phyloP scores from a whole-genome alignment of 768 basidiomycete genomes.

The Suillus clintonianus region DNA sequence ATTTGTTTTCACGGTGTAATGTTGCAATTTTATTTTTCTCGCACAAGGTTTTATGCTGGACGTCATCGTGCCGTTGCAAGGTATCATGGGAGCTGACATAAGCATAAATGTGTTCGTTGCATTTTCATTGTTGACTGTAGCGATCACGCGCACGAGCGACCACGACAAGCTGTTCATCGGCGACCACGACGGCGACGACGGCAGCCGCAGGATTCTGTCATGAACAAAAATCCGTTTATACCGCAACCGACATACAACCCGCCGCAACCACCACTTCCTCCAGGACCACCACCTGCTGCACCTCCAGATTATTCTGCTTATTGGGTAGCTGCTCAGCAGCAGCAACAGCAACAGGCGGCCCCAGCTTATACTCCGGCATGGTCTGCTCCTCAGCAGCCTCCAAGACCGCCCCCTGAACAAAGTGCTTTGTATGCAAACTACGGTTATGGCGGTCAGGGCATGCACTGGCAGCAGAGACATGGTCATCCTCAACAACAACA shows the following conservation, averaged over 20 bases:
- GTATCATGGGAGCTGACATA: background rate
- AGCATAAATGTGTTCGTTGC: background rate
- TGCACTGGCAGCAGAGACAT: slow-evolving; percentile 67
- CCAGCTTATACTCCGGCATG: slow-evolving; percentile 67
- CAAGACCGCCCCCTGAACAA: slow-evolving; percentile 74
- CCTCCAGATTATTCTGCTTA: slow-evolving; percentile 78
- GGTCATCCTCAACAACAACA: slow-evolving; percentile 60
- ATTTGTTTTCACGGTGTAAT: background rate
- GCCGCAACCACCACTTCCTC: slow-evolving; percentile 76
- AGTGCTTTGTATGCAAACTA: slow-evolving; percentile 89
- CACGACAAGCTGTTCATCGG: slow-evolving; percentile 13
- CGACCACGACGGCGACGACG: slow-evolving; percentile 7
- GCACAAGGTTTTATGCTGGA: too few species aligned
- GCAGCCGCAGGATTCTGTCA: slow-evolving; percentile 26
- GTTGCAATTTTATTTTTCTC: background rate
- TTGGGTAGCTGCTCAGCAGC: slow-evolving; percentile 62
- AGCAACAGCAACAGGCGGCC: slow-evolving; percentile 53
- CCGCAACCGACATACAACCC: slow-evolving; percentile 68
- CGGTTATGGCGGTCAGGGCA: slow-evolving; percentile 75
- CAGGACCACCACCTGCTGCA: slow-evolving; percentile 76
- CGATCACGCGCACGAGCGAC: slow-evolving; percentile 9
- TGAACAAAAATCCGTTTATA: slow-evolving; percentile 87
- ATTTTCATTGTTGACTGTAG: background rate
- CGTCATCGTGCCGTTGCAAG: background rate
- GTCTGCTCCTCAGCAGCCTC: slow-evolving; percentile 59